Percentiles rank a stretch among this genome's conserved stretches.
Evolutionary conservation across 805 yeast species (phyloP).

Genomic region (Lachancea mirantina): DNA sequence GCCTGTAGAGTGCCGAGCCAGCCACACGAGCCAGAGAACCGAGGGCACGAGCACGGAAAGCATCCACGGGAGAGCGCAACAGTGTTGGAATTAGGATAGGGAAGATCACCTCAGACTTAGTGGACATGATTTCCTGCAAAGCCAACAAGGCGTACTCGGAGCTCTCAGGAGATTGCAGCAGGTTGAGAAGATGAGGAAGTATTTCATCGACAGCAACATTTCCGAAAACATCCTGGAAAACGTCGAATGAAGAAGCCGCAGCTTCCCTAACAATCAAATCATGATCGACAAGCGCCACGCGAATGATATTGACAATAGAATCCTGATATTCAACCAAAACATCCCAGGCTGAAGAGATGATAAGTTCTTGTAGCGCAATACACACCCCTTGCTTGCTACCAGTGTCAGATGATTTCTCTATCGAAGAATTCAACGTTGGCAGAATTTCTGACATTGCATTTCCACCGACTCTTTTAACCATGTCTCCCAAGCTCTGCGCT

Average conservation of each 20-base stretch:
- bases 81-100: slow-evolving; percentile 86
- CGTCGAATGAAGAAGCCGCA: slow-evolving; percentile 87
- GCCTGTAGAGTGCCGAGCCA: slow-evolving; percentile 68
- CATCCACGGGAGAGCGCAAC: slow-evolving; percentile 71
- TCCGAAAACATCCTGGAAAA: slow-evolving; percentile 75
- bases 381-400: slow-evolving; percentile 95
- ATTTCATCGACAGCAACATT: slow-evolving; percentile 81
- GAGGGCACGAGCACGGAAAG: slow-evolving; percentile 79
- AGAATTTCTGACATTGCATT: slow-evolving; percentile 75
- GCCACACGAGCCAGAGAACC: slow-evolving; percentile 87
- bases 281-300: slow-evolving; percentile 71
- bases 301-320: slow-evolving; percentile 63
- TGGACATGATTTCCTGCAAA: slow-evolving; percentile 83
- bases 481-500: slow-evolving; percentile 88
- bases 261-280: slow-evolving; percentile 74
- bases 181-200: slow-evolving; percentile 70
- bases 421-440: slow-evolving; percentile 71
- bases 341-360: slow-evolving; percentile 61
- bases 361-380: slow-evolving; percentile 81
- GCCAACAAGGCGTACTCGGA: slow-evolving; percentile 80
- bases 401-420: slow-evolving; percentile 53
- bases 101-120: slow-evolving; percentile 85
- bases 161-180: slow-evolving; percentile 51
- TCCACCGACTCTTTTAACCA: slow-evolving; percentile 89
- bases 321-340: slow-evolving; percentile 59